Percentiles rank a stretch among this genome's conserved stretches.
phyloP scores from a whole-genome alignment of 306 rosid genomes.

The Lathyrus aphaca region DNA sequence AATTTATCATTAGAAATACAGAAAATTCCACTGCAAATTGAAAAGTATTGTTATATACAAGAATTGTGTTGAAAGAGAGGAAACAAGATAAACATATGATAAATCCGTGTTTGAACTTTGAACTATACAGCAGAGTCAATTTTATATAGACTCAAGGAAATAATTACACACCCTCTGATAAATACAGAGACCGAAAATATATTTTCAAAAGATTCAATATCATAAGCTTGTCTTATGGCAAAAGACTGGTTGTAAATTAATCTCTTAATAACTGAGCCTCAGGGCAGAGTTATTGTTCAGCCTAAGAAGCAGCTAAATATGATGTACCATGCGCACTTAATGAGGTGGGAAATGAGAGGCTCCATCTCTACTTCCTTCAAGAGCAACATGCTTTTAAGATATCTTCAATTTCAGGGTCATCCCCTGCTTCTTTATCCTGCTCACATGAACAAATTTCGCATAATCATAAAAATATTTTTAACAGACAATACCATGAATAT shows the following conservation, averaged over 20 bases:
- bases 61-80: not conserved
- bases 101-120: no score
- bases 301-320: slow-evolving; percentile 33
- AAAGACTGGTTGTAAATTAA: not conserved
- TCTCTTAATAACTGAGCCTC: slow-evolving; percentile 17
- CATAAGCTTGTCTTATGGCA: slow-evolving; percentile 11
- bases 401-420: slow-evolving; percentile 86
- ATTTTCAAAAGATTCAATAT: slow-evolving; percentile 10
- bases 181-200: no score
- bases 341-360: slow-evolving; percentile 23
- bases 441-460: slow-evolving; percentile 29
- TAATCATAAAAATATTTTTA: slow-evolving; percentile 9
- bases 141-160: no score
- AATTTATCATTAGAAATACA: not conserved
- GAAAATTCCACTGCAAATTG: not conserved
- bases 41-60: slow-evolving; percentile 20
- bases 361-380: slow-evolving; percentile 36
- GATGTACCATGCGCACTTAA: slow-evolving; percentile 27
- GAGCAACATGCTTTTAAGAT: slow-evolving; percentile 74
- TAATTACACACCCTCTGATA: no score
- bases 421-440: slow-evolving; percentile 96
- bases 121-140: no score
- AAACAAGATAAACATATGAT: no score
- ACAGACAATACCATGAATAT: slow-evolving; percentile 1
- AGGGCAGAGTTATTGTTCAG: slow-evolving; percentile 21